phyloP scores from a whole-genome alignment of 441 rosid species.

The Eutrema salsugineum region DNA sequence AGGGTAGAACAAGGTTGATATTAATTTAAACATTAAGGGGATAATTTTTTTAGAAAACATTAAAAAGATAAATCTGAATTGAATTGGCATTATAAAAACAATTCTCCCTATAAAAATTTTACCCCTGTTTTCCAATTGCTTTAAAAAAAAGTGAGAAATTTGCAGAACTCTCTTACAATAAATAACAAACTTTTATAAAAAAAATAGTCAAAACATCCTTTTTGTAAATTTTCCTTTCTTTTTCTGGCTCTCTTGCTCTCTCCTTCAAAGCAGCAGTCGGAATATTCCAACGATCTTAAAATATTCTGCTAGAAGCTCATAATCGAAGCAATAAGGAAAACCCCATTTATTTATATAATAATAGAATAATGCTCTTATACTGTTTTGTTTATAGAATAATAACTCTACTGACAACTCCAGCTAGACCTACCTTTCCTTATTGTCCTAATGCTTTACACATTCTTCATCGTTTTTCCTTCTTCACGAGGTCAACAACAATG shows the following conservation, averaged over 20 bases:
- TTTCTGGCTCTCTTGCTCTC: not conserved
- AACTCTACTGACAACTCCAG: constrained; percentile 15
- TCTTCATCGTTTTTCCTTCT: not conserved
- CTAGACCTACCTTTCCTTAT: constrained; percentile 8
- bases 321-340: constrained; percentile 13
- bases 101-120: too few relatives aligned
- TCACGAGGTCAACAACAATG: constrained; percentile 23
- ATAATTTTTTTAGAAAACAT: too few relatives aligned
- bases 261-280: not conserved
- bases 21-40: too few relatives aligned
- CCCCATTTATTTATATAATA: not conserved
- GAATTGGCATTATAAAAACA: too few relatives aligned
- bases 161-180: too few relatives aligned
- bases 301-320: not conserved
- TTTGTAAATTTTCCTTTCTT: not conserved
- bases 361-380: not conserved
- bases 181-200: too few relatives aligned
- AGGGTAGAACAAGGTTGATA: too few relatives aligned
- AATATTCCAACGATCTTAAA: constrained; percentile 14
- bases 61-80: too few relatives aligned
- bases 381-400: not conserved
- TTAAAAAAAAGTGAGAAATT: too few relatives aligned
- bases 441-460: constrained; percentile 20
- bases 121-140: too few relatives aligned
- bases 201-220: too few relatives aligned